Evolutionary conservation across 306 rosid species (phyloP).

Genomic region (Malus asiatica): DNA sequence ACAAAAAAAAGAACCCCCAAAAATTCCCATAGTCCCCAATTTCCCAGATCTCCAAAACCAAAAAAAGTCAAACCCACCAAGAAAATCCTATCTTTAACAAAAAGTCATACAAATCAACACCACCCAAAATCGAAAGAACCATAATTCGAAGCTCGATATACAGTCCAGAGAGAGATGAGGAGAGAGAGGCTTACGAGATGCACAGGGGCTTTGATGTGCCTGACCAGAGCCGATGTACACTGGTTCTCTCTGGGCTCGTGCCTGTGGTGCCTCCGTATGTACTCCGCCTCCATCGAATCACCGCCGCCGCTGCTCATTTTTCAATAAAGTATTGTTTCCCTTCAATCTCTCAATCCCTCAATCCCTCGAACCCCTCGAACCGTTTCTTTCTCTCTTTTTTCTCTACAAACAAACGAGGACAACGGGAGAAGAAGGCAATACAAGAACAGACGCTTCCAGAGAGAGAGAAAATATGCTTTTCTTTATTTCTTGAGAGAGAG

Average conservation of each 20-base stretch:
- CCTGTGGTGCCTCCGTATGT: constrained; percentile 76
- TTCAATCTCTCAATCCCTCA: background rate
- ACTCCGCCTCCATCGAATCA: constrained; percentile 56
- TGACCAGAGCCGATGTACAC: constrained; percentile 86
- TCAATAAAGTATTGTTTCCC: background rate
- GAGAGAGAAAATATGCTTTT: background rate
- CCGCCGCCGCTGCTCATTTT: constrained; percentile 54
- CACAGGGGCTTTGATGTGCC: constrained; percentile 81
- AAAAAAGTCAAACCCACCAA: background rate
- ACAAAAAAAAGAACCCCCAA: background rate
- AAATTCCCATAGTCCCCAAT: constrained; percentile 10
- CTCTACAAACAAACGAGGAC: background rate
- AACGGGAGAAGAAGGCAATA: background rate
- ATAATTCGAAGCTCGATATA: background rate
- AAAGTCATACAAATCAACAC: background rate
- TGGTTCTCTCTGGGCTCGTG: constrained; percentile 68
- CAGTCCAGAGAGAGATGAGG: background rate
- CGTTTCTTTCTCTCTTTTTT: background rate
- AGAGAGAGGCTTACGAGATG: constrained; percentile 49
- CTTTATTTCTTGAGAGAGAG: constrained; percentile 16
- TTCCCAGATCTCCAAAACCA: constrained; percentile 32
- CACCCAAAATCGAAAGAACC: background rate
- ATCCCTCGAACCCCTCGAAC: background rate
- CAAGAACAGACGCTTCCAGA: constrained; percentile 15
- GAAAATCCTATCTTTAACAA: background rate